Percentiles rank a stretch among this genome's conserved stretches.
Conservation (phyloP, 169 alveolate genomes). For the Toxoplasma gondii region DNA sequence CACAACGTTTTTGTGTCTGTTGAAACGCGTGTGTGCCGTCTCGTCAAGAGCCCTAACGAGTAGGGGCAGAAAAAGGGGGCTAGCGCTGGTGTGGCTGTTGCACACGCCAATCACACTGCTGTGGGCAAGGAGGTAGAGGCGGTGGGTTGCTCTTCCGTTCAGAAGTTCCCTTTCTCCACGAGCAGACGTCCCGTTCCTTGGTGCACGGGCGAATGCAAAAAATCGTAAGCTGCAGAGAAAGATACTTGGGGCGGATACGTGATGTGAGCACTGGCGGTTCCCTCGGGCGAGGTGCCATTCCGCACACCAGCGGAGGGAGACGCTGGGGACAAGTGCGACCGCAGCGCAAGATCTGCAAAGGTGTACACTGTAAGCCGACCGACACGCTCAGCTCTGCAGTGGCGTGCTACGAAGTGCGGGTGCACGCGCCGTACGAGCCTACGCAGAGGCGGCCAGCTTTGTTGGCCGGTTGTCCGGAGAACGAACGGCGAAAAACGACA, state of each 20-base stretch:
- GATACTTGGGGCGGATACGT: neutral
- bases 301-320: conserved; percentile 1
- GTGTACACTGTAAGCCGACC: neutral
- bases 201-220: too few species aligned
- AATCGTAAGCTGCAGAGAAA: neutral
- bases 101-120: neutral
- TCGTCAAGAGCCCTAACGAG: neutral
- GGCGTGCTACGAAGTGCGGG: neutral
- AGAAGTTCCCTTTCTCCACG: neutral
- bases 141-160: neutral
- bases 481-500: too few species aligned
- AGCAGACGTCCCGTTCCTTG: too few species aligned
- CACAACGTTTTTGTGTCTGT: too few species aligned
- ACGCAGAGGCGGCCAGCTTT: too few species aligned
- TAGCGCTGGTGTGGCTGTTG: neutral
- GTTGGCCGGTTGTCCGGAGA: too few species aligned
- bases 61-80: neutral
- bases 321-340: conserved; percentile 5
- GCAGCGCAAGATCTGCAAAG: neutral
- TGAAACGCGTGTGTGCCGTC: neutral
- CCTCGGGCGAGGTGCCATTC: neutral
- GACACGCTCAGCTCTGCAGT: neutral
- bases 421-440: too few species aligned
- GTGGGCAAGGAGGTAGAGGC: neutral
- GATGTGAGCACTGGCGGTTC: neutral